Conservation (phyloP, 441 rosid species). For the Geranium incanum region DNA sequence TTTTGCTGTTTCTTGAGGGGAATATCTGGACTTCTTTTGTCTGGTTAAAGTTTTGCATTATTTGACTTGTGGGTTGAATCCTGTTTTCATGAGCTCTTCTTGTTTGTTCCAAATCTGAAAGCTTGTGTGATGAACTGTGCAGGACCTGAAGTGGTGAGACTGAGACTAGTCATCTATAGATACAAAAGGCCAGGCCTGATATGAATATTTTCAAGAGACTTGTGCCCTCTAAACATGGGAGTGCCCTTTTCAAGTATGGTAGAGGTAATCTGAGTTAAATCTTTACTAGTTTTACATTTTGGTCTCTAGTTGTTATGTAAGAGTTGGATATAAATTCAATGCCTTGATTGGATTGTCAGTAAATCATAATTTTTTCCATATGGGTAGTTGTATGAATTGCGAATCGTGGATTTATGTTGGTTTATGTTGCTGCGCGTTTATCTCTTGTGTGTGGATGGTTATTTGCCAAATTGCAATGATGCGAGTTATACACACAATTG, state of each 20-base stretch:
- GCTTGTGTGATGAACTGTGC: neutral
- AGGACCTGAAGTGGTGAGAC: neutral
- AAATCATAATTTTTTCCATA: neutral
- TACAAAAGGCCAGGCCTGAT: constrained; percentile 1
- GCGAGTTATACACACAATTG: neutral
- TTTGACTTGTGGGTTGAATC: neutral
- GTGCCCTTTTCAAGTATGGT: constrained; percentile 23
- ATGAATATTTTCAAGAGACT: constrained; percentile 40
- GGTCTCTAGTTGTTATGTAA: neutral
- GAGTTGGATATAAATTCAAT: no score
- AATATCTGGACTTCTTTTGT: neutral
- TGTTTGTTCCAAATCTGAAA: neutral
- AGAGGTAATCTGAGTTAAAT: constrained; percentile 28
- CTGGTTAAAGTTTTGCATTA: neutral
- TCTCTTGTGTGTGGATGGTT: neutral
- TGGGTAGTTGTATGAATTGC: neutral
- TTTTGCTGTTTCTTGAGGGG: neutral
- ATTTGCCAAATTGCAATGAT: neutral
- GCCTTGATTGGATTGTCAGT: neutral
- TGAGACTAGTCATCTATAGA: neutral
- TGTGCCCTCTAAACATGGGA: constrained; percentile 25
- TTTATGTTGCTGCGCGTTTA: neutral
- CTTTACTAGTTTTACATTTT: neutral
- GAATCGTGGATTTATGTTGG: neutral
- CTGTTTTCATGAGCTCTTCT: neutral